Base-by-base conservation (phyloP, 352 stramenopile genomes). In the Pythium aquatile region DNA sequence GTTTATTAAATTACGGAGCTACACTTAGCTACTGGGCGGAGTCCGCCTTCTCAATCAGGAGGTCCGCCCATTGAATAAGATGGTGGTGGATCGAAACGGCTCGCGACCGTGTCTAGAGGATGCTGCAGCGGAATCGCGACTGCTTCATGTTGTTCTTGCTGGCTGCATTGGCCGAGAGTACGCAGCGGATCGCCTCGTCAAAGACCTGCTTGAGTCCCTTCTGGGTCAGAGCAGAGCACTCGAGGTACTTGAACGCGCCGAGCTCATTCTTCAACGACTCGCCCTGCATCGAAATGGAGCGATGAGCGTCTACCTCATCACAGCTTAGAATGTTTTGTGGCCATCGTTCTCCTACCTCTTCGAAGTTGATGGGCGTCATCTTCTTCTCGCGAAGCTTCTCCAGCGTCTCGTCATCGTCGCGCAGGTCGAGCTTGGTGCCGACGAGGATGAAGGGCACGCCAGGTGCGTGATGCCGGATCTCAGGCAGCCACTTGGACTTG, bases 371-470 rank as follows among this genome's bases (percentile, higher is more conserved):
- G 1, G 87, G 80, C 13, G 65, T 67, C 40, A 89, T 73, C 39
- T 91, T 91, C 83, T 96, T 97, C 72, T 97, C 86, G 9, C 79
- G 78, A 13, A 97, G 73, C 69, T 96, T 92, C 54, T 94, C 83
- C 14, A 97, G 81, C 35, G 89, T 96, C 51, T 97, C 88, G 59
- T 88, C 75, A 46, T 98, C 93, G 56, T 97, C 89, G 32, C 91
- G 84, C 33, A 98, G 63, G 70, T 98, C 94, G 10, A 95, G 79
- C 75, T 98, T 98, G n/a, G 93, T 98, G 33, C 96, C 94, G 0
- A 98, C 93, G 17, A 98, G 79, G 65, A 98, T 98, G 75, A 98
- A 98, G 2, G 94, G 94, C 35, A 98, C 90, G 35, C 88, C 86
- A 4, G 87, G 90, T 16, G 87, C 84, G 58, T 97, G 83, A 62